A percentile compares a stretch with the other conserved stretches of the same genome.
Evolutionary conservation across 179 eudicot genomes (phyloP).

Genomic region (Amaranthus tricolor): DNA sequence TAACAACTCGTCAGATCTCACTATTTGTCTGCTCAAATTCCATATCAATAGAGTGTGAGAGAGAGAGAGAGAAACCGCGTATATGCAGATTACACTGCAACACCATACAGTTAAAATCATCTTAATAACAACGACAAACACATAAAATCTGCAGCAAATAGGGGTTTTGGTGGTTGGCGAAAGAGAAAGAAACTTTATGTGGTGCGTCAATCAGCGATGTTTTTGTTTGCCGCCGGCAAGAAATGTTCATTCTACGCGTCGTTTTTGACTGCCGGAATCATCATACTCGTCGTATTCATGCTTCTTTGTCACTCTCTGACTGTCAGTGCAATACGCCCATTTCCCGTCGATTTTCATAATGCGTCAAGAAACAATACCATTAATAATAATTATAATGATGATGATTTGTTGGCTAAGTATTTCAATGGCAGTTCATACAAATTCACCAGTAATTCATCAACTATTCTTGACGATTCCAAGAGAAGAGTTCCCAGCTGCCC

Average conservation of each 20-base stretch:
- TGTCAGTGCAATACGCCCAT: constrained; percentile 41
- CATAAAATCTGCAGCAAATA: not conserved
- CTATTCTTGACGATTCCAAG: constrained; percentile 35
- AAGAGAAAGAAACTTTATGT: constrained; percentile 37
- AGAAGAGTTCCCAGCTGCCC: constrained; percentile 80
- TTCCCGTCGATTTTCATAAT: constrained; percentile 20
- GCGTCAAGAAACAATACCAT: not conserved
- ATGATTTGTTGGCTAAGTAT: constrained; percentile 34
- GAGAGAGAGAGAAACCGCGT: too few relatives aligned
- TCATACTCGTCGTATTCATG: constrained; percentile 35
- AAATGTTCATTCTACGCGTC: not conserved
- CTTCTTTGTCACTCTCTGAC: constrained; percentile 19
- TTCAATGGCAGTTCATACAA: constrained; percentile 30
- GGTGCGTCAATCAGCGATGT: constrained; percentile 45
- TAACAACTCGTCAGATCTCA: constrained; percentile 15
- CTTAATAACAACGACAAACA: not conserved
- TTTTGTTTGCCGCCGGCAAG: constrained; percentile 40
- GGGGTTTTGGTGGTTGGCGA: not conserved
- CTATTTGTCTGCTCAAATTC: not conserved
- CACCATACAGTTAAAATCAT: not conserved
- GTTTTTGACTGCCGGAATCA: constrained; percentile 23
- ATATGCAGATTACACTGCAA: too few relatives aligned
- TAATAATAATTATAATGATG: constrained; percentile 5
- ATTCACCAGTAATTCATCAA: constrained; percentile 15
- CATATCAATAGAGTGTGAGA: not conserved